These are phyloP conservation scores for Psilocybe mexicana DNA, from an alignment of 1,284 basidiomycete genomes.

Conservation along the genomic window DNA sequence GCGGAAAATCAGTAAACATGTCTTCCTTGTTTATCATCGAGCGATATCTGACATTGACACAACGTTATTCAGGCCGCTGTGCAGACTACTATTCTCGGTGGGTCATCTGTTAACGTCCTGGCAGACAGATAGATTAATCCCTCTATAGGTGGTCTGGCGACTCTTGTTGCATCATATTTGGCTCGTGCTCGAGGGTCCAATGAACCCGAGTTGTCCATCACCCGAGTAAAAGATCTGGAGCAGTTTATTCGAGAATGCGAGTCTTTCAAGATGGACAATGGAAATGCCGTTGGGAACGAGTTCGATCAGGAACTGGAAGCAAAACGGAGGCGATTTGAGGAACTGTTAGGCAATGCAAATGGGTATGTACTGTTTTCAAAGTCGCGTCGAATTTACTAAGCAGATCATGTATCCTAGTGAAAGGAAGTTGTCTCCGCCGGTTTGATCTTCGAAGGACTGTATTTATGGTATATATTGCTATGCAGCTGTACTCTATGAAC, in stretches of 20 bases:
- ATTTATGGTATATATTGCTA: background rate
- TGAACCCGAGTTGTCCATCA: conserved; percentile 61
- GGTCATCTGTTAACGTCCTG: conserved; percentile 2
- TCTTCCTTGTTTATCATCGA: background rate
- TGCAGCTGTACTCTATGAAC: too few relatives aligned
- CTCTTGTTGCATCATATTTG: conserved; percentile 67
- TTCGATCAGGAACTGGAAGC: conserved; percentile 26
- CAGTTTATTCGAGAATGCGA: conserved; percentile 61
- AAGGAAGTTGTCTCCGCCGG: conserved; percentile 22
- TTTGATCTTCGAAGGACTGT: background rate
- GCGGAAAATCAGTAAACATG: conserved; percentile 37
- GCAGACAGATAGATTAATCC: background rate
- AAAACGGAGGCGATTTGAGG: conserved; percentile 35
- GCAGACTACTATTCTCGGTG: conserved; percentile 41
- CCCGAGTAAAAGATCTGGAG: conserved; percentile 57
- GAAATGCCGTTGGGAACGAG: conserved; percentile 36
- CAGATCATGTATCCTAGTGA: conserved; percentile 13
- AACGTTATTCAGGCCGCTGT: conserved; percentile 34
- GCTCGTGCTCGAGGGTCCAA: conserved; percentile 65
- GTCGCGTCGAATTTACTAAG: too few relatives aligned
- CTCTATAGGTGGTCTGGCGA: conserved; percentile 54
- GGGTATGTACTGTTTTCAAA: conserved; percentile 16
- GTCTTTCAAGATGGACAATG: conserved; percentile 59
- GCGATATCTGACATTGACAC: background rate
- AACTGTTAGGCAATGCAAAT: conserved; percentile 36